Conservation (phyloP, 2,329 filamentous ascomycete genomes). For the Tolypocladium inflatum region DNA sequence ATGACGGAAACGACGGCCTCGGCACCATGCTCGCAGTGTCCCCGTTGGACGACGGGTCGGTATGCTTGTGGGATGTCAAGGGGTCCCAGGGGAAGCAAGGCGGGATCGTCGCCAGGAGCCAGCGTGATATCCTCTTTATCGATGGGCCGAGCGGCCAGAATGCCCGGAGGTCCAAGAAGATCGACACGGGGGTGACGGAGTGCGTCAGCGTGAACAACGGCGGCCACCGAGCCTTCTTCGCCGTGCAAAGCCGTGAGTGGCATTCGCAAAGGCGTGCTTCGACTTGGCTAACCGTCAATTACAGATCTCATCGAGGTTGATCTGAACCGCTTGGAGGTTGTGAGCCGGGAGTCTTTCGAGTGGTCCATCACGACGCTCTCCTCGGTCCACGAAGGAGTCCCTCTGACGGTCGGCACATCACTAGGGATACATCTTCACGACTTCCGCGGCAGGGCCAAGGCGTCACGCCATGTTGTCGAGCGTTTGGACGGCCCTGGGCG, state of each 20-base stretch:
- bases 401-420: constrained; percentile 77
- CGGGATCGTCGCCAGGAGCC: constrained; percentile 55
- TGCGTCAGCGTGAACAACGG: constrained; percentile 71
- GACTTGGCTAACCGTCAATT: constrained; percentile 1
- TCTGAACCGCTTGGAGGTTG: constrained; percentile 58
- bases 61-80: constrained; percentile 77
- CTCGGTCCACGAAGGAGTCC: constrained; percentile 51
- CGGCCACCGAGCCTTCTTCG: constrained; percentile 64
- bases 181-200: constrained; percentile 67
- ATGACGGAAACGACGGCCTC: constrained; percentile 35
- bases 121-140: constrained; percentile 56
- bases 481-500: constrained; percentile 18
- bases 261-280: neutral
- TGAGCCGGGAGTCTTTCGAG: constrained; percentile 64
- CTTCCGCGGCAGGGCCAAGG: constrained; percentile 39
- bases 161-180: constrained; percentile 48
- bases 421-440: constrained; percentile 78
- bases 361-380: constrained; percentile 81
- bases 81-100: constrained; percentile 46
- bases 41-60: constrained; percentile 75
- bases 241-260: constrained; percentile 58
- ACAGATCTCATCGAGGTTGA: constrained; percentile 69
- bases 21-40: constrained; percentile 53
- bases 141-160: constrained; percentile 35
- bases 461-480: constrained; percentile 23